Conservation (phyloP, 1,284 basidiomycete genomes). For the Cronartium quercuum region DNA sequence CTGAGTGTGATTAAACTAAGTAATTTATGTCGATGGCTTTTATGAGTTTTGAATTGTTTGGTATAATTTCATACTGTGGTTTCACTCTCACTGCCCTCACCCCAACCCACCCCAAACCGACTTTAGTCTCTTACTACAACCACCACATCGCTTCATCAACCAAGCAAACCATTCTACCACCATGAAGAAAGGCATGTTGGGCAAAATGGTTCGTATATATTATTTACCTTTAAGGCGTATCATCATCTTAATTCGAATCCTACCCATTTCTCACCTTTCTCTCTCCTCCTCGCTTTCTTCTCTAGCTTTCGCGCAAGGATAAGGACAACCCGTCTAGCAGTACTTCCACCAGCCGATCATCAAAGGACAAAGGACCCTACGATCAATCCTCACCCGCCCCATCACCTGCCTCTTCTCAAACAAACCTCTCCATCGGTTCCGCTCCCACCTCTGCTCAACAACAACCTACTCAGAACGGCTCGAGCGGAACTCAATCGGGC, state of each 20-base stretch:
- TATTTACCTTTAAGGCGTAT: not conserved
- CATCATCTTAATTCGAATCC: not conserved
- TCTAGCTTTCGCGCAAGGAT: slow-evolving; percentile 33
- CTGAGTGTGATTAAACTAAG: no score
- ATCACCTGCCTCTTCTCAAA: slow-evolving; percentile 16
- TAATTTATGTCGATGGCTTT: no score
- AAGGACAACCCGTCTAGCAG: slow-evolving; percentile 11
- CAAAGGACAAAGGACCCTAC: slow-evolving; percentile 13
- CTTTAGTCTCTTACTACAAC: not conserved
- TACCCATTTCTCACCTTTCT: not conserved
- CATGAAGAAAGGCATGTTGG: slow-evolving; percentile 38
- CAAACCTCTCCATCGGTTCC: not conserved
- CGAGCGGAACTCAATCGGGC: not conserved
- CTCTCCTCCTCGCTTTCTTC: not conserved
- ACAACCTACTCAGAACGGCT: not conserved
- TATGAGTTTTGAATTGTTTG: no score
- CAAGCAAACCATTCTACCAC: not conserved
- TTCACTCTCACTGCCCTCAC: no score
- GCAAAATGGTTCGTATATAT: slow-evolving; percentile 17
- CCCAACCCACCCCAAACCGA: not conserved
- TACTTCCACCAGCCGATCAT: not conserved
- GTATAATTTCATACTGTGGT: no score
- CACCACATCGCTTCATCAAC: not conserved
- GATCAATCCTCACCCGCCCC: not conserved
- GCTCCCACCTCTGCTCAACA: not conserved